A percentile compares a stretch with the other conserved stretches of the same genome.
Evolutionary conservation across 768 basidiomycete species (phyloP).

Genomic region (Mycena haematopus): DNA sequence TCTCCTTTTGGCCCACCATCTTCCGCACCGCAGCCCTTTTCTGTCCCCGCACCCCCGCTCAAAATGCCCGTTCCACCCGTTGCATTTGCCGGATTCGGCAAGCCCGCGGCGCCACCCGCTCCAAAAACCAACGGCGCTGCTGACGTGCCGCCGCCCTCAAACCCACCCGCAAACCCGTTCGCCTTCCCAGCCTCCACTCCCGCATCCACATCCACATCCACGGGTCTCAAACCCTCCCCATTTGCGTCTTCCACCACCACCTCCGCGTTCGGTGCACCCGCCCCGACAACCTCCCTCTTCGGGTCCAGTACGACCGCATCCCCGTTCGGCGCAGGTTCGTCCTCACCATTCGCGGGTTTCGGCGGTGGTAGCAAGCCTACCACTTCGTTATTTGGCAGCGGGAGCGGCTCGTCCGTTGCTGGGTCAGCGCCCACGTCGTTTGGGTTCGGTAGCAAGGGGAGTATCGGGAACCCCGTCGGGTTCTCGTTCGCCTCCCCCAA

Average conservation of each 20-base stretch:
- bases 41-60: slow-evolving; percentile 8
- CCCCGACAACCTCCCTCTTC: slow-evolving; percentile 5
- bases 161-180: slow-evolving; percentile 14
- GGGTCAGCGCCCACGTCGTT: slow-evolving; percentile 18
- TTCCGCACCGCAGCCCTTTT: not conserved
- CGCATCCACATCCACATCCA: slow-evolving; percentile 18
- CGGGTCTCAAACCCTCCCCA: slow-evolving; percentile 21
- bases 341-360: slow-evolving; percentile 25
- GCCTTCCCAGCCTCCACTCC: slow-evolving; percentile 14
- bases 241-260: slow-evolving; percentile 10
- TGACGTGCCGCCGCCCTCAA: slow-evolving; percentile 8
- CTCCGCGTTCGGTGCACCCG: slow-evolving; percentile 20
- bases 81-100: slow-evolving; percentile 19
- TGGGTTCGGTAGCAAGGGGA: slow-evolving; percentile 43
- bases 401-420: slow-evolving; percentile 8
- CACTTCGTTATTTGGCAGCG: slow-evolving; percentile 20
- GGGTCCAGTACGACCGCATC: slow-evolving; percentile 15
- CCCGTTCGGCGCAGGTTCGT: slow-evolving; percentile 17
- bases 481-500: slow-evolving; percentile 59
- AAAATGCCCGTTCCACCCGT: slow-evolving; percentile 26
- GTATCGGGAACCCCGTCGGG: slow-evolving; percentile 69
- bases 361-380: slow-evolving; percentile 27
- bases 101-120: slow-evolving; percentile 18
- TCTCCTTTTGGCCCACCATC: slow-evolving; percentile 24
- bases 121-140: slow-evolving; percentile 21